Evolutionary conservation across 129 eudicot genomes (phyloP), one percentile per base, ranked within the genome.

Genomic region (Kitagawia praeruptora): DNA sequence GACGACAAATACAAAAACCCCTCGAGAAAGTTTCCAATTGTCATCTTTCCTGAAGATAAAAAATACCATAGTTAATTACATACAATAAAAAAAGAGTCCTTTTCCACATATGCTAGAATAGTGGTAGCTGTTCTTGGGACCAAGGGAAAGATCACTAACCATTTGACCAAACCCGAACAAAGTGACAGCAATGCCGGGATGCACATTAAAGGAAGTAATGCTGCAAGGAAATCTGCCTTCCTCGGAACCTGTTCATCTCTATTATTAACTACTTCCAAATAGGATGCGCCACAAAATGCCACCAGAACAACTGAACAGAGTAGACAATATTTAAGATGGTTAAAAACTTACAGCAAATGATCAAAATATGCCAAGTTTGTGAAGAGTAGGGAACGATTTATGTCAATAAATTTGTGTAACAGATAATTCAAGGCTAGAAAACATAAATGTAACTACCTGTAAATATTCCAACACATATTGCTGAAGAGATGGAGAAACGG

Each of bases 171-270:
- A 79, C 99, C 99, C 79, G 97, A 85, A 78, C 87, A 87, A 61
- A 96, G 89, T 70, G 96, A 92, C 27, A 96, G 88, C 61, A 96
- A 64, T 40, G 99, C 99, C 6, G 99, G 99, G 69, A 96, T 91
- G 89, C 99, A 92, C 80, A 96, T 86, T 86, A 96, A 88, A 4
- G 98, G 99, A 81, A 96, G 99, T 76, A 96, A 86, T n/a, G 99
- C 96, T 77, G 99, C 98, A 16, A 96, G 92, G 75, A 96, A 96
- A 86, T 96, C 99, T 37, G 83, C 82, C 78, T 90, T 87, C 72
- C 84, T 86, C 18, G 98, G 98, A 77, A 87, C 85, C 82, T 83
- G 85, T 81, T 96, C 84, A 37, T 81, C 83, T 75, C 99, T 87
- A 58, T 87, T 85, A 82, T 79, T 89, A 70, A 89, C 94, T 23